Conservation (phyloP, 345 rosid genomes). For the Geranium brycei region DNA sequence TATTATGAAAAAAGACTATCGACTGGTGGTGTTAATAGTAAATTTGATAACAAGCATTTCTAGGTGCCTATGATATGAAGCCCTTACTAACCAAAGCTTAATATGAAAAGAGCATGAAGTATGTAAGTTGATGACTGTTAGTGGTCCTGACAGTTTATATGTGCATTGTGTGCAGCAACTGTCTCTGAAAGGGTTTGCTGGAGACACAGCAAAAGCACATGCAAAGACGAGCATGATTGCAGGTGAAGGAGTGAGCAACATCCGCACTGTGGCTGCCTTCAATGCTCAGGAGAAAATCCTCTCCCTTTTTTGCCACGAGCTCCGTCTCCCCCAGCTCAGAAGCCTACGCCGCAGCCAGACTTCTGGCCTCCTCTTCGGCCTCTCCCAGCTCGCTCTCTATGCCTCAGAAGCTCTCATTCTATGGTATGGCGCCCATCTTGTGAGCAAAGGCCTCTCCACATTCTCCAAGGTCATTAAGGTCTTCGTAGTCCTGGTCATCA, state of each 20-base stretch:
- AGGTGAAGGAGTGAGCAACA: constrained; percentile 98
- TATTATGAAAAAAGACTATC: too few species aligned
- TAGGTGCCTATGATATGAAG: too few species aligned
- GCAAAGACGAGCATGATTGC: constrained; percentile 99
- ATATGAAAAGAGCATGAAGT: too few species aligned
- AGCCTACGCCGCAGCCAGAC: constrained; percentile 75
- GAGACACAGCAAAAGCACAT: constrained; percentile 98
- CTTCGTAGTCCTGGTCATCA: constrained; percentile 82
- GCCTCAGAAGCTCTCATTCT: constrained; percentile 94
- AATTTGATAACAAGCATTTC: too few species aligned
- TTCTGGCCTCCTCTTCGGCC: constrained; percentile 85
- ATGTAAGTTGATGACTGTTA: too few species aligned
- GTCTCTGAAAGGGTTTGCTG: constrained; percentile 97
- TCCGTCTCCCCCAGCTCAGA: constrained; percentile 59
- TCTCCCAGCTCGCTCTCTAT: constrained; percentile 88
- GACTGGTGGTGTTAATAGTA: too few species aligned
- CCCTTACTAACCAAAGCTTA: too few species aligned
- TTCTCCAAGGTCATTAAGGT: constrained; percentile 98
- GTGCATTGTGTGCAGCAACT: constrained; percentile 53
- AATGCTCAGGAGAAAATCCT: constrained; percentile 86
- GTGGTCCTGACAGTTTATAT: constrained; percentile 6
- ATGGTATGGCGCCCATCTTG: constrained; percentile 95
- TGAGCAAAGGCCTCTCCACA: constrained; percentile 68
- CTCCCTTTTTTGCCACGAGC: constrained; percentile 70
- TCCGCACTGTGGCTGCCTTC: constrained; percentile 94